These are phyloP conservation scores for Diaporthe helianthi DNA, from an alignment of 2,329 filamentous ascomycete genomes.

Conservation along the genomic window DNA sequence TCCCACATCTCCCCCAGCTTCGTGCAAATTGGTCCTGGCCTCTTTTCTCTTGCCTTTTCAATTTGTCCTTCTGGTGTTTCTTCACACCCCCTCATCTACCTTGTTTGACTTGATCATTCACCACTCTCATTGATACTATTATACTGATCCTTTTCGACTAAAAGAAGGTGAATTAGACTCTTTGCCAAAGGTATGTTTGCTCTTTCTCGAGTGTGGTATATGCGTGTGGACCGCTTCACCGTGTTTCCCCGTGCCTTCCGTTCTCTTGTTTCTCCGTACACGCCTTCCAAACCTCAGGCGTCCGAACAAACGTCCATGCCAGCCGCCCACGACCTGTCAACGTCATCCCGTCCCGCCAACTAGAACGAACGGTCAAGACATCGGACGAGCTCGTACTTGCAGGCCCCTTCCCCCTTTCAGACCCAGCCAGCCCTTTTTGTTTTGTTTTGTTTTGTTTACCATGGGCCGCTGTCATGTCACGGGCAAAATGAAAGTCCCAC, in stretches of 20 bases:
- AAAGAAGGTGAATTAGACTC: conserved; percentile 1
- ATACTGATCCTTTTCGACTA: background rate
- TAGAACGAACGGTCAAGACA: background rate
- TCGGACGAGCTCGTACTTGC: background rate
- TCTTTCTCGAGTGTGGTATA: background rate
- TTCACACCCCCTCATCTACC: background rate
- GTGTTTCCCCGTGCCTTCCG: conserved; percentile 9
- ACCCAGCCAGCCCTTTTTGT: conserved; percentile 10
- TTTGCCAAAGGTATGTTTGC: conserved; percentile 28
- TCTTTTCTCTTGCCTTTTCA: conserved; percentile 28
- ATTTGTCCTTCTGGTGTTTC: conserved; percentile 27
- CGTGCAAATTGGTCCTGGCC: conserved; percentile 31
- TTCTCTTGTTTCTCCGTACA: conserved; percentile 23
- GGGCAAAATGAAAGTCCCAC: background rate
- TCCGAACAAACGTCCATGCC: background rate
- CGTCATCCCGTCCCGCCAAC: conserved; percentile 16
- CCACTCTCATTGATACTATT: conserved; percentile 33
- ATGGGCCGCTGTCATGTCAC: conserved; percentile 10
- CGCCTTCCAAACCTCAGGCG: background rate
- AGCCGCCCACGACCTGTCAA: conserved; percentile 18
- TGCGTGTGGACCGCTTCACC: background rate
- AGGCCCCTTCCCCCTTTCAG: background rate
- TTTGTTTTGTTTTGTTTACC: conserved; percentile 15
- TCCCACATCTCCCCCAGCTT: background rate
- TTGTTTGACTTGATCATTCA: conserved; percentile 32